phyloP scores from a whole-genome alignment of 306 rosid genomes.

The Vigna hirtella region DNA sequence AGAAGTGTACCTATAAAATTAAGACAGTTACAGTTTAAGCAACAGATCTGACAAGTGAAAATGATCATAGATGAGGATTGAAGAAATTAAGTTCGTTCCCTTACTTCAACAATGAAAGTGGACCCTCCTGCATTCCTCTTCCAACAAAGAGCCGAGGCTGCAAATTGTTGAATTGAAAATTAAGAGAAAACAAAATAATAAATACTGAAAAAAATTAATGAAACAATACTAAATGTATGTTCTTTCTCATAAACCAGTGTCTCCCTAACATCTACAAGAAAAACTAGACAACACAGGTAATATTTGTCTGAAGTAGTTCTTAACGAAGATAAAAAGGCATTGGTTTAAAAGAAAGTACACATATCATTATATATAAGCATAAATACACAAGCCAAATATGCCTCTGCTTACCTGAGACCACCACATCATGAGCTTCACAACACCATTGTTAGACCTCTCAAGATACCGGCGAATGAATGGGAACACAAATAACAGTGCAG shows the following conservation, averaged over 20 bases:
- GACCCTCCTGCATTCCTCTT: slow-evolving; percentile 99
- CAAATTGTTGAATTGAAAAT: slow-evolving; percentile 35
- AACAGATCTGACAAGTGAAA: slow-evolving; percentile 44
- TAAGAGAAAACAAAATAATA: slow-evolving; percentile 17
- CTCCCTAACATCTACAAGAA: slow-evolving; percentile 33
- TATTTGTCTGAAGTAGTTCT: slow-evolving; percentile 34
- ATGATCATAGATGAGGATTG: slow-evolving; percentile 32
- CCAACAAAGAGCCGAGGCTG: slow-evolving; percentile 98
- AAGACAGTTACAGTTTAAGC: slow-evolving; percentile 44
- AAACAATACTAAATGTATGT: slow-evolving; percentile 2
- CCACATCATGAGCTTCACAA: slow-evolving; percentile 86
- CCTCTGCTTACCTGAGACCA: slow-evolving; percentile 87
- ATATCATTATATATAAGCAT: slow-evolving; percentile 10
- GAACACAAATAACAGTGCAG: slow-evolving; percentile 74
- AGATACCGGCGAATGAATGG: slow-evolving; percentile 81
- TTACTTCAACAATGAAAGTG: slow-evolving; percentile 79
- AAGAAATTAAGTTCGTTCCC: slow-evolving; percentile 43
- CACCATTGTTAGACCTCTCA: slow-evolving; percentile 68
- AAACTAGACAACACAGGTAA: neutral
- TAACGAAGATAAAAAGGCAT: slow-evolving; percentile 27
- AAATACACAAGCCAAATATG: slow-evolving; percentile 33
- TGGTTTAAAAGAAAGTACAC: slow-evolving; percentile 23
- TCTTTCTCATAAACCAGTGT: slow-evolving; percentile 38
- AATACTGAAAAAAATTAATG: neutral
- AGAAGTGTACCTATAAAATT: slow-evolving; percentile 77